Conservation (phyloP, 2,329 filamentous ascomycete species). For the Torrubiella hemipterigena region DNA sequence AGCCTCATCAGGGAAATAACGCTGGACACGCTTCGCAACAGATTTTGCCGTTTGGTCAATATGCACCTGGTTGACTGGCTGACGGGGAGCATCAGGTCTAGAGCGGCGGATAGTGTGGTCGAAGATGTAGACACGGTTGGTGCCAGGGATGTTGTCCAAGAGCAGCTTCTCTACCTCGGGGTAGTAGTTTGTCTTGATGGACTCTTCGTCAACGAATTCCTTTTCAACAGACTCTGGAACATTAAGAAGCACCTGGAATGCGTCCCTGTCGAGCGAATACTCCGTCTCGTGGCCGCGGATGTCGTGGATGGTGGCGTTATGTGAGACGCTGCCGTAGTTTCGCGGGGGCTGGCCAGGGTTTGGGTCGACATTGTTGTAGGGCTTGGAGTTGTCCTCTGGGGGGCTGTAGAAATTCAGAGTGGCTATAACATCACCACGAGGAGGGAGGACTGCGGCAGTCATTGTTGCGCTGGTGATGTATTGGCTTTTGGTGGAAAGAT, state of each 20-base stretch:
- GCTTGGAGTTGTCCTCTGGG: slow-evolving; percentile 45
- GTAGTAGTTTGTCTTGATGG: slow-evolving; percentile 66
- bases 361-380: slow-evolving; percentile 59
- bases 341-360: slow-evolving; percentile 48
- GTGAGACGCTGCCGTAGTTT: slow-evolving; percentile 45
- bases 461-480: slow-evolving; percentile 11
- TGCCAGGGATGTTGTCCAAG: slow-evolving; percentile 52
- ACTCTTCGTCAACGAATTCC: slow-evolving; percentile 56
- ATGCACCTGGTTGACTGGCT: slow-evolving; percentile 62
- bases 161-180: slow-evolving; percentile 69
- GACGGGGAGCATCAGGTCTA: slow-evolving; percentile 43
- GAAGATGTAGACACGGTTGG: slow-evolving; percentile 60
- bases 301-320: slow-evolving; percentile 53
- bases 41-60: slow-evolving; percentile 69
- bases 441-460: slow-evolving; percentile 28
- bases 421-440: slow-evolving; percentile 49
- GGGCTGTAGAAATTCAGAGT: slow-evolving; percentile 53
- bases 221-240: slow-evolving; percentile 43
- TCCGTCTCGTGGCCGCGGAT: slow-evolving; percentile 57
- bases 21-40: slow-evolving; percentile 52
- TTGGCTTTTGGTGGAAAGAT: neutral
- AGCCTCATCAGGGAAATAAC: slow-evolving; percentile 57
- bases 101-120: slow-evolving; percentile 79
- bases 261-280: slow-evolving; percentile 60
- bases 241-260: slow-evolving; percentile 54